phyloP scores from a whole-genome alignment of 164 flowering plant genomes.

The Dillenia suffruticosa region DNA sequence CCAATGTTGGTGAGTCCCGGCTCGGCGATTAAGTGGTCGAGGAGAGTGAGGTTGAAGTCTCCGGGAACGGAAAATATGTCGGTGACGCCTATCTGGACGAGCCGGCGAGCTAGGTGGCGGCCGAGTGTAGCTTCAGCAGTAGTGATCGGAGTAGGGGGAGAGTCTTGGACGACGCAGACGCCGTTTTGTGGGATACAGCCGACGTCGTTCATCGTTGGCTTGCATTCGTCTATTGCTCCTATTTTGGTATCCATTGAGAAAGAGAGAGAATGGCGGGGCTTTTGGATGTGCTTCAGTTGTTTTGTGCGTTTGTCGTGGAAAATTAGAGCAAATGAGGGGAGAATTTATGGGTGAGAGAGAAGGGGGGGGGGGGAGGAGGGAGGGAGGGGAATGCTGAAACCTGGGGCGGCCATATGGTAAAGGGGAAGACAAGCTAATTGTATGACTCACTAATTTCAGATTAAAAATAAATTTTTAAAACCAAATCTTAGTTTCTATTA shows the following conservation, averaged over 20 bases:
- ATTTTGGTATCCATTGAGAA: conserved; percentile 25
- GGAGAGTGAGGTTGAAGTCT: conserved; percentile 84
- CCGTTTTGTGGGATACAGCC: conserved; percentile 17
- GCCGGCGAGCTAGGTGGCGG: conserved; percentile 85
- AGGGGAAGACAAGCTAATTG: too few relatives aligned
- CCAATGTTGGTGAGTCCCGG: conserved; percentile 66
- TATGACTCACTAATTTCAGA: too few relatives aligned
- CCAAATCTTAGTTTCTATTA: too few relatives aligned
- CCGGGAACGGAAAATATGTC: conserved; percentile 93
- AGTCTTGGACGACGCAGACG: conserved; percentile 15
- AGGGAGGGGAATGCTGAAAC: too few relatives aligned
- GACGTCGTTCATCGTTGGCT: conserved; percentile 18
- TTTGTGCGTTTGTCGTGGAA: too few relatives aligned
- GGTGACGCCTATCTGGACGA: conserved; percentile 65
- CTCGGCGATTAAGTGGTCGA: conserved; percentile 81
- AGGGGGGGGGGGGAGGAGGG: too few relatives aligned
- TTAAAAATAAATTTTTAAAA: too few relatives aligned
- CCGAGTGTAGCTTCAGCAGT: conserved; percentile 64
- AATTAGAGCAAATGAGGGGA: too few relatives aligned
- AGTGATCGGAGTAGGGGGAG: conserved; percentile 11
- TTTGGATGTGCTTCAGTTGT: too few relatives aligned
- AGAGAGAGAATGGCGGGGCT: background rate
- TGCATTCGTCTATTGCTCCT: conserved; percentile 11
- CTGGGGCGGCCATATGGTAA: too few relatives aligned
- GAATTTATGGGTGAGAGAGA: too few relatives aligned